A percentile compares a stretch with the other conserved stretches of the same genome.
phyloP scores from a whole-genome alignment of 768 basidiomycete species.

The Nevesoporus exiguus region DNA sequence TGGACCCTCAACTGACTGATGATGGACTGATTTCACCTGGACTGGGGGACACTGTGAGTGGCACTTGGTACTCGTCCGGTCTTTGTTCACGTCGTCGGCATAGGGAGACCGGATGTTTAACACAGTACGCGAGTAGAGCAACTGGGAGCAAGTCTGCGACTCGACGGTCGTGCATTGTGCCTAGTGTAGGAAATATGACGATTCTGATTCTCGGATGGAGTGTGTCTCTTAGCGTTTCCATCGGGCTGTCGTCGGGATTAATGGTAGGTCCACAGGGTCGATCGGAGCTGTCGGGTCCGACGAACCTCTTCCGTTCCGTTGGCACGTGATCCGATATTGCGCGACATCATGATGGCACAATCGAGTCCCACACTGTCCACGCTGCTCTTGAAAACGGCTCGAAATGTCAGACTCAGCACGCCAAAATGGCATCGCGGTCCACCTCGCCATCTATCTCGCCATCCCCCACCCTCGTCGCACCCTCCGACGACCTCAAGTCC shows the following conservation, averaged over 20 bases:
- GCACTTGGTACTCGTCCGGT: background rate
- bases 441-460: slow-evolving; percentile 8
- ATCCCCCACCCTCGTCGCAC: slow-evolving; percentile 34
- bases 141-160: background rate
- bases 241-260: no score
- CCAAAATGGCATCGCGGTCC: slow-evolving; percentile 2
- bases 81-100: slow-evolving; percentile 1
- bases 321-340: slow-evolving; percentile 32
- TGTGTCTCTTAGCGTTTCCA: no score
- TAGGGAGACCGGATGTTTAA: slow-evolving; percentile 87
- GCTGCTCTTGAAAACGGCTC: slow-evolving; percentile 1
- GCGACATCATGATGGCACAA: slow-evolving; percentile 30
- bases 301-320: background rate
- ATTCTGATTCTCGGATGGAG: background rate
- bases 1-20: slow-evolving; percentile 67
- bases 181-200: background rate
- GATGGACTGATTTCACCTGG: slow-evolving; percentile 88
- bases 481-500: slow-evolving; percentile 31
- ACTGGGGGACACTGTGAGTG: slow-evolving; percentile 81
- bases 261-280: no score
- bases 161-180: background rate
- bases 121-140: slow-evolving; percentile 45
- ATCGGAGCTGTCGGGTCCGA: background rate
- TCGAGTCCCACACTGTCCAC: slow-evolving; percentile 24
- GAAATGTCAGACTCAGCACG: background rate